Evolutionary conservation across 202 grass and related monocot genomes (phyloP).

Genomic region (Brachypodium distachyon): DNA sequence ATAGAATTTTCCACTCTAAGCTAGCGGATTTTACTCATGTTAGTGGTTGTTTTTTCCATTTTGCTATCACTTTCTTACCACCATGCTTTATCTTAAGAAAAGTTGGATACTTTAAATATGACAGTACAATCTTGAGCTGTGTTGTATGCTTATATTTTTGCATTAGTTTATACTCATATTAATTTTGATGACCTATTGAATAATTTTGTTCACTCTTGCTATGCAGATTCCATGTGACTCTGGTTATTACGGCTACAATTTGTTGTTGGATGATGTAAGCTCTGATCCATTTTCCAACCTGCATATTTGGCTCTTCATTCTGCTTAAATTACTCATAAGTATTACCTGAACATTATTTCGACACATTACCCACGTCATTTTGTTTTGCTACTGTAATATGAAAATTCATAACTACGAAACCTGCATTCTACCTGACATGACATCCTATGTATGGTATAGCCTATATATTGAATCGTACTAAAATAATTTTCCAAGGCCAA

Average conservation of each 20-base stretch:
- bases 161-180: neutral
- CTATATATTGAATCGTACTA: neutral
- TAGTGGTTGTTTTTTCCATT: neutral
- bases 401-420: neutral
- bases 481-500: neutral
- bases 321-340: neutral
- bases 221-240: slow-evolving; percentile 89
- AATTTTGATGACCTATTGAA: neutral
- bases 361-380: neutral
- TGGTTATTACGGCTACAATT: slow-evolving; percentile 69
- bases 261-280: slow-evolving; percentile 99
- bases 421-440: neutral
- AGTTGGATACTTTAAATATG: neutral
- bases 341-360: neutral
- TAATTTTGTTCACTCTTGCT: slow-evolving; percentile 12
- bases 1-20: neutral
- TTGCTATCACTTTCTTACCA: neutral
- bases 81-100: neutral
- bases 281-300: neutral
- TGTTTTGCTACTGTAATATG: neutral
- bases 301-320: neutral
- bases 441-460: neutral
- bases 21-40: neutral
- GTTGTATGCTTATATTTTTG: neutral
- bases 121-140: neutral